phyloP scores from a whole-genome alignment of 2,329 filamentous ascomycete species.

The Colletotrichum falcatum region DNA sequence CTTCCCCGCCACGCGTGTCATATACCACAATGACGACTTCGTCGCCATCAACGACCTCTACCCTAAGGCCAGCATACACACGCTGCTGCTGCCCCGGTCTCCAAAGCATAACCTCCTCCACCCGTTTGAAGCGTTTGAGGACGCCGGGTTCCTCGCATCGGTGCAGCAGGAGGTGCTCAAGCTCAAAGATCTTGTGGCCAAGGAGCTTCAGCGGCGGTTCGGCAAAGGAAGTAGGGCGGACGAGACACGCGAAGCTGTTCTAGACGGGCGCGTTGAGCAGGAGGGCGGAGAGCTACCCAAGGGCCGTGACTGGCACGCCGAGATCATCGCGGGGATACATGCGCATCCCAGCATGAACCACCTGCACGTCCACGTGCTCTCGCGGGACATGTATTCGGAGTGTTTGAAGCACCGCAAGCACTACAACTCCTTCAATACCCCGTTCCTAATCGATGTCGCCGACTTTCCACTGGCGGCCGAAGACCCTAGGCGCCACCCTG shows the following conservation, averaged over 20 bases:
- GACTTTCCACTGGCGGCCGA: conserved; percentile 81
- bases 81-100: conserved; percentile 87
- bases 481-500: conserved; percentile 72
- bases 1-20: conserved; percentile 70
- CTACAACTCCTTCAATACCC: conserved; percentile 91
- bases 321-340: conserved; percentile 85
- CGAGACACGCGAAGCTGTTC: conserved; percentile 71
- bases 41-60: conserved; percentile 85
- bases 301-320: conserved; percentile 82
- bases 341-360: conserved; percentile 92
- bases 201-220: conserved; percentile 78
- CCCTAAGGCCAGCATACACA: conserved; percentile 87
- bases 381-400: conserved; percentile 80
- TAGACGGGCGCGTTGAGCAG: conserved; percentile 68
- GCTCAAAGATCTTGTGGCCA: conserved; percentile 75
- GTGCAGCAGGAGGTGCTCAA: conserved; percentile 71
- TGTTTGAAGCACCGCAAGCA: conserved; percentile 84
- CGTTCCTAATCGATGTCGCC: conserved; percentile 82
- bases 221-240: conserved; percentile 74
- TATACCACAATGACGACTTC: conserved; percentile 76
- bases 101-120: conserved; percentile 70
- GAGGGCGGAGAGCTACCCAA: conserved; percentile 64
- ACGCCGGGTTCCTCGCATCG: conserved; percentile 74
- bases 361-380: conserved; percentile 89
- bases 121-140: conserved; percentile 82